Percentiles rank a stretch among this genome's conserved stretches.
These are phyloP conservation scores for Plasmodium vivax DNA, from an alignment of 169 alveolate genomes.

Conservation along the genomic window DNA sequence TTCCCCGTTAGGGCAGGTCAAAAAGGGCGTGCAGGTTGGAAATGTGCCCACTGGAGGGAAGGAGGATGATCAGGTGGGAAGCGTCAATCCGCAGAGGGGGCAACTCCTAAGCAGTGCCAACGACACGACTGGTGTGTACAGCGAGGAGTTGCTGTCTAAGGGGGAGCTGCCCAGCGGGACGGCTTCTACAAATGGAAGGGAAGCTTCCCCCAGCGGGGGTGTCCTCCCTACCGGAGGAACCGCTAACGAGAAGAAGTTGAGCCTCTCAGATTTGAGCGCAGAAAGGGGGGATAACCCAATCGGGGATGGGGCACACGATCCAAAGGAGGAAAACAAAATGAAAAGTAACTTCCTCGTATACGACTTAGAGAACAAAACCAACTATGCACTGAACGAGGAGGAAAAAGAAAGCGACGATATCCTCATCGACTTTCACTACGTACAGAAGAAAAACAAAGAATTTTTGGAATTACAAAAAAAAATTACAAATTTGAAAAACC, in stretches of 20 bases:
- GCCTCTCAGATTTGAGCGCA: constrained; percentile 11
- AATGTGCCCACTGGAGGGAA: neutral
- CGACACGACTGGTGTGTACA: neutral
- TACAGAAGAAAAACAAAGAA: constrained; percentile 65
- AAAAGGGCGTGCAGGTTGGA: neutral
- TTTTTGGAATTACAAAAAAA: constrained; percentile 57
- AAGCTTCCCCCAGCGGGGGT: neutral
- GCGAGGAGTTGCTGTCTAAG: neutral
- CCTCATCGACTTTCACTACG: constrained; percentile 56
- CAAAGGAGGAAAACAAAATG: neutral
- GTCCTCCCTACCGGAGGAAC: neutral
- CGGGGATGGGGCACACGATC: neutral
- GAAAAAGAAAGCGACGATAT: constrained; percentile 68
- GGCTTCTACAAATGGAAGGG: neutral
- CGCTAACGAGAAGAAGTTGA: neutral
- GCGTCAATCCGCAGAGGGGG: neutral
- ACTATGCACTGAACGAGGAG: constrained; percentile 35
- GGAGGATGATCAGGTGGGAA: neutral
- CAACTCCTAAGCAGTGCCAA: neutral
- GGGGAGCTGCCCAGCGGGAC: neutral
- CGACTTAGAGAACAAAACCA: constrained; percentile 33
- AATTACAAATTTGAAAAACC: constrained; percentile 47
- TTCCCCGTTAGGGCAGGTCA: neutral
- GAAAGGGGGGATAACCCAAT: neutral
- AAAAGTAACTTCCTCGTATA: constrained; percentile 17